Conservation (phyloP, 768 basidiomycete species). For the Erythrobasidium yunnanense region DNA sequence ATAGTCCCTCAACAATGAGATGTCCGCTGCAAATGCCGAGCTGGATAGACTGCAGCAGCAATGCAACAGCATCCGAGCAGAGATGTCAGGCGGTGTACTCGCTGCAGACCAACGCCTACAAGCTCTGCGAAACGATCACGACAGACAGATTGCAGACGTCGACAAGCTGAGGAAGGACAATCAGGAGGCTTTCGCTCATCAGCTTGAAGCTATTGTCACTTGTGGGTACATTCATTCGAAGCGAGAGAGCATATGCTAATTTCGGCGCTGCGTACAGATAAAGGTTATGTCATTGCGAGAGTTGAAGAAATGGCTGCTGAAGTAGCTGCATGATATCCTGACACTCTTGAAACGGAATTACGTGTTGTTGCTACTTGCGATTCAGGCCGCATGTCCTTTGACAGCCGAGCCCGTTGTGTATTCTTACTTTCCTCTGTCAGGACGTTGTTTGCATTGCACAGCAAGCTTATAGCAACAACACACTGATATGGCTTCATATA, state of each 20-base stretch:
- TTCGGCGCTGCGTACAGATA: constrained; percentile 1
- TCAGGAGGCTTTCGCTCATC: constrained; percentile 28
- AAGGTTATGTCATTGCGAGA: constrained; percentile 3
- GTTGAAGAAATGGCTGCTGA: constrained; percentile 12
- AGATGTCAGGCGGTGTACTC: constrained; percentile 29
- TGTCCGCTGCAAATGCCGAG: constrained; percentile 28
- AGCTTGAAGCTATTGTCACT: constrained; percentile 33
- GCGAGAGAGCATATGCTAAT: not conserved
- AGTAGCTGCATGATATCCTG: too few relatives aligned
- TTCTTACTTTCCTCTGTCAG: too few relatives aligned
- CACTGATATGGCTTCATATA: not conserved
- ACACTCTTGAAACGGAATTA: too few relatives aligned
- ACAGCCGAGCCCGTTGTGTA: too few relatives aligned
- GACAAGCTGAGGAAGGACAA: constrained; percentile 28
- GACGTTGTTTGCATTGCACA: too few relatives aligned
- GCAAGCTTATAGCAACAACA: too few relatives aligned
- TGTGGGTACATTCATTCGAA: constrained; percentile 19
- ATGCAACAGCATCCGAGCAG: constrained; percentile 26
- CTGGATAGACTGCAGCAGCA: constrained; percentile 31
- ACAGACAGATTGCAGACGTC: constrained; percentile 20
- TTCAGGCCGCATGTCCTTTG: too few relatives aligned
- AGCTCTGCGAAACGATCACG: constrained; percentile 31
- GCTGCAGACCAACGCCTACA: constrained; percentile 34
- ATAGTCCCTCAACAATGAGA: constrained; percentile 32
- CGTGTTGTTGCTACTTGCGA: too few relatives aligned